phyloP scores from a whole-genome alignment of 768 basidiomycete species.

The Pulveroboletus sp. region DNA sequence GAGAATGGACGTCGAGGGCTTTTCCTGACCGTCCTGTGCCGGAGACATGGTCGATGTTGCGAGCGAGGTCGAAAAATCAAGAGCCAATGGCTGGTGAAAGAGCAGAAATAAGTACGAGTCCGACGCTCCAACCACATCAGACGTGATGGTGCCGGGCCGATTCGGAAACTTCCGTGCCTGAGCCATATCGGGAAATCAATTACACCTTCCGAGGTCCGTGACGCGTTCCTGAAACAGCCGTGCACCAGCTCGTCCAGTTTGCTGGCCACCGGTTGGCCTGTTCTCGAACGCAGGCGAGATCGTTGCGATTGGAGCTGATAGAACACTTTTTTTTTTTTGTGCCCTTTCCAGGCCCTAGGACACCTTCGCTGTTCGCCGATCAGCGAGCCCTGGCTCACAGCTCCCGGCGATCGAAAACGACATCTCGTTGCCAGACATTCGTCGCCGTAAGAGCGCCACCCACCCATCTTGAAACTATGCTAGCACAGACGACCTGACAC shows the following conservation, averaged over 20 bases:
- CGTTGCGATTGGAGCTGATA: slow-evolving; percentile 22
- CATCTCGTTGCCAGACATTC: not conserved
- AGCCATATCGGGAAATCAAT: slow-evolving; percentile 28
- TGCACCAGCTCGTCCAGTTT: slow-evolving; percentile 3
- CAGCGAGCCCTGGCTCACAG: slow-evolving; percentile 7
- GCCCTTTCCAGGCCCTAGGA: slow-evolving; percentile 3
- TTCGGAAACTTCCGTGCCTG: slow-evolving; percentile 21
- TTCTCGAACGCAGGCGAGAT: slow-evolving; percentile 20
- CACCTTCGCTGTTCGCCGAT: slow-evolving; percentile 19
- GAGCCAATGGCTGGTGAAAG: slow-evolving; percentile 1
- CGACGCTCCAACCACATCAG: not conserved
- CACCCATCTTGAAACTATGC: slow-evolving; percentile 3
- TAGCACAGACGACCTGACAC: slow-evolving; percentile 1
- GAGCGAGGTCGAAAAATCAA: slow-evolving; percentile 9
- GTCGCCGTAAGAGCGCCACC: slow-evolving; percentile 4
- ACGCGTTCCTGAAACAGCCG: slow-evolving; percentile 29
- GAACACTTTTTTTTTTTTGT: slow-evolving; percentile 12
- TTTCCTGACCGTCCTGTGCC: slow-evolving; percentile 37
- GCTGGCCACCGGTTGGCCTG: slow-evolving; percentile 7
- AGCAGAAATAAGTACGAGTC: slow-evolving; percentile 26
- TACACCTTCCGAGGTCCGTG: slow-evolving; percentile 1
- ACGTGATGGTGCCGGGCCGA: slow-evolving; percentile 22
- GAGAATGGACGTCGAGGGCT: slow-evolving; percentile 45
- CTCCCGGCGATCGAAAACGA: slow-evolving; percentile 5
- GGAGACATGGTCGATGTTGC: slow-evolving; percentile 24